These are phyloP conservation scores for Pontederia crassipes DNA, from an alignment of 176 grass and related monocot species.

Conservation along the genomic window DNA sequence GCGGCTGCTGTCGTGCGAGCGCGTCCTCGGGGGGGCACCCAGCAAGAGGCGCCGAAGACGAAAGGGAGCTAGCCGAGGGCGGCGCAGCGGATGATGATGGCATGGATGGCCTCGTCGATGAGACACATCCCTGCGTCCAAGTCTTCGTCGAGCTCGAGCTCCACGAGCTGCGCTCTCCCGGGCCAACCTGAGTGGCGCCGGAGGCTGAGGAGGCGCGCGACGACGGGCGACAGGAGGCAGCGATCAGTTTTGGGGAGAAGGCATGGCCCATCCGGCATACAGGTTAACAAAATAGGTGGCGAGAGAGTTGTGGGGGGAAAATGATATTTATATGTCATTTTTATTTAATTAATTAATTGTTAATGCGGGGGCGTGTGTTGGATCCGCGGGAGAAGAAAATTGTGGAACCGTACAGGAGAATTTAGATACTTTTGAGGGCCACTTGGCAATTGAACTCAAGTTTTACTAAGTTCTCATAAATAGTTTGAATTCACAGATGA, in stretches of 20 bases:
- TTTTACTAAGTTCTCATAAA: too few species aligned
- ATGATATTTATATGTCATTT: too few species aligned
- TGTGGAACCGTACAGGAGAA: too few species aligned
- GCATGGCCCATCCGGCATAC: constrained; percentile 22
- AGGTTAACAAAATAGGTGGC: neutral
- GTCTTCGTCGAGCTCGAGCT: constrained; percentile 46
- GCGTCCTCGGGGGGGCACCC: constrained; percentile 40
- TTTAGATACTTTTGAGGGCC: too few species aligned
- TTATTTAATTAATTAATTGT: too few species aligned
- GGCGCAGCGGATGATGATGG: constrained; percentile 42
- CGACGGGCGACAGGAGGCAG: neutral
- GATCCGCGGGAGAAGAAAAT: too few species aligned
- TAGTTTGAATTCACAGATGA: too few species aligned
- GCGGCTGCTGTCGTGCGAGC: too few species aligned
- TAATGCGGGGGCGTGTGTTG: too few species aligned
- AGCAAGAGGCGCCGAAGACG: constrained; percentile 66
- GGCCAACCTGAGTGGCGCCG: constrained; percentile 27
- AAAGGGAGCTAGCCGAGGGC: constrained; percentile 91
- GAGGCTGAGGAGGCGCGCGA: constrained; percentile 2
- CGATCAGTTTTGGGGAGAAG: constrained; percentile 33
- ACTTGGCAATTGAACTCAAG: too few species aligned
- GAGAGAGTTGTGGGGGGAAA: too few species aligned
- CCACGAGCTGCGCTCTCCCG: constrained; percentile 43
- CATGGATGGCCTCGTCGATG: constrained; percentile 50
- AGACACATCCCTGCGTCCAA: neutral